Conservation (phyloP, 768 basidiomycete species). For the Daedaleopsis nitida region DNA sequence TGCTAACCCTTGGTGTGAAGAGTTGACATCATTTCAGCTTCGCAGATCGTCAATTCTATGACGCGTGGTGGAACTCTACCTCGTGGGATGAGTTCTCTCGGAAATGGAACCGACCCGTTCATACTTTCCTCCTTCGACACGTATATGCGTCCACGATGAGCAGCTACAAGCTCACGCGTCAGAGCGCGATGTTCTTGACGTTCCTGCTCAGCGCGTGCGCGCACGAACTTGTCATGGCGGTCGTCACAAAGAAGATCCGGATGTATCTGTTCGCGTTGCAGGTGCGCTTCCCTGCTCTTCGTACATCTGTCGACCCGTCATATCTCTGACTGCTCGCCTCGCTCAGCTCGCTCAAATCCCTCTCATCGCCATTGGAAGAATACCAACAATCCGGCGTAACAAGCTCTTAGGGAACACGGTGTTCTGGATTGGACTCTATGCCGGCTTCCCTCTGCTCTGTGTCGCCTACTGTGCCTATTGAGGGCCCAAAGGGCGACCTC, state of each 20-base stretch:
- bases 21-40: conserved; percentile 54
- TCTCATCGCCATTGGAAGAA: conserved; percentile 78
- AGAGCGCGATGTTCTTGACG: conserved; percentile 88
- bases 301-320: background rate
- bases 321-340: background rate
- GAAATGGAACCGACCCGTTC: conserved; percentile 98
- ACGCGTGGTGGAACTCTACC: conserved; percentile 99
- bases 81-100: conserved; percentile 97
- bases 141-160: conserved; percentile 90
- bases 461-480: conserved; percentile 69
- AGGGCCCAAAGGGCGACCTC: conserved; percentile 10
- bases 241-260: conserved; percentile 86
- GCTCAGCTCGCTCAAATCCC: conserved; percentile 88
- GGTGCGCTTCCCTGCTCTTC: conserved; percentile 45
- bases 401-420: conserved; percentile 81
- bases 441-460: conserved; percentile 91
- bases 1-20: background rate
- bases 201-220: conserved; percentile 88
- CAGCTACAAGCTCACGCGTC: conserved; percentile 71
- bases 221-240: conserved; percentile 95
- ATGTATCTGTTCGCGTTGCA: conserved; percentile 18
- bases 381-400: conserved; percentile 78
- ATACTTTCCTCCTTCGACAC: conserved; percentile 90
- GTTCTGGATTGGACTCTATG: conserved; percentile 93
- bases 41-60: conserved; percentile 96